phyloP scores from a whole-genome alignment of 2,329 filamentous ascomycete genomes.

The Fusarium sp. region DNA sequence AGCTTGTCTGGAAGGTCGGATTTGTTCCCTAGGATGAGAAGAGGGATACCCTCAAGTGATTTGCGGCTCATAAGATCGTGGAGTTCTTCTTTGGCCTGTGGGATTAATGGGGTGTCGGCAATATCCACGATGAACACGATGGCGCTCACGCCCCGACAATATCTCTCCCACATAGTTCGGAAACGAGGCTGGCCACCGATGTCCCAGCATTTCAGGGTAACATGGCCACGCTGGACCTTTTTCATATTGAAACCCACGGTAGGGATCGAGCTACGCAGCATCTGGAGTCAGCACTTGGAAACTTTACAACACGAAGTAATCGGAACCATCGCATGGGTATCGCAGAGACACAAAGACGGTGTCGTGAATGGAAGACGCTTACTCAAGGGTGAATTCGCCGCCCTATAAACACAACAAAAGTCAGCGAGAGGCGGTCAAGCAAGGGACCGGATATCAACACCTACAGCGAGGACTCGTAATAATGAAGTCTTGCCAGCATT shows the following conservation, averaged over 20 bases:
- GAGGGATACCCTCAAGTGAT: constrained; percentile 86
- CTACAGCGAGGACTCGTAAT: constrained; percentile 92
- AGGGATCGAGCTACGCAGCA: constrained; percentile 84
- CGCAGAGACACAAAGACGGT: constrained; percentile 24
- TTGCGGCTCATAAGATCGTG: constrained; percentile 88
- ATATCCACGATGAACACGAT: constrained; percentile 99
- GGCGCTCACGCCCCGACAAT: constrained; percentile 96
- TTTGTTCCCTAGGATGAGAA: constrained; percentile 96
- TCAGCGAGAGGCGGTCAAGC: constrained; percentile 40
- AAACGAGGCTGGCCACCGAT: constrained; percentile 96
- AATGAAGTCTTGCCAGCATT: constrained; percentile 98
- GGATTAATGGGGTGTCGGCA: constrained; percentile 83
- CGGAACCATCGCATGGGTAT: constrained; percentile 4
- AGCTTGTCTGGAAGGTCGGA: constrained; percentile 93
- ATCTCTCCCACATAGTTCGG: constrained; percentile 99
- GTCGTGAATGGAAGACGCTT: constrained; percentile 59
- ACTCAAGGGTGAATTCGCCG: constrained; percentile 99
- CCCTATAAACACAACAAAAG: constrained; percentile 68
- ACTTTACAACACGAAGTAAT: constrained; percentile 5
- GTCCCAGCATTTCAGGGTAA: constrained; percentile 99
- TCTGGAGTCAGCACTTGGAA: constrained; percentile 53
- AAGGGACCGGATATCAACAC: constrained; percentile 52
- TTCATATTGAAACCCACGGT: constrained; percentile 99
- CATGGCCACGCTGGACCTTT: constrained; percentile 95
- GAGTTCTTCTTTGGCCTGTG: constrained; percentile 90